These are phyloP conservation scores for Euphorbia peplus DNA, from an alignment of 345 rosid genomes.

Conservation along the genomic window DNA sequence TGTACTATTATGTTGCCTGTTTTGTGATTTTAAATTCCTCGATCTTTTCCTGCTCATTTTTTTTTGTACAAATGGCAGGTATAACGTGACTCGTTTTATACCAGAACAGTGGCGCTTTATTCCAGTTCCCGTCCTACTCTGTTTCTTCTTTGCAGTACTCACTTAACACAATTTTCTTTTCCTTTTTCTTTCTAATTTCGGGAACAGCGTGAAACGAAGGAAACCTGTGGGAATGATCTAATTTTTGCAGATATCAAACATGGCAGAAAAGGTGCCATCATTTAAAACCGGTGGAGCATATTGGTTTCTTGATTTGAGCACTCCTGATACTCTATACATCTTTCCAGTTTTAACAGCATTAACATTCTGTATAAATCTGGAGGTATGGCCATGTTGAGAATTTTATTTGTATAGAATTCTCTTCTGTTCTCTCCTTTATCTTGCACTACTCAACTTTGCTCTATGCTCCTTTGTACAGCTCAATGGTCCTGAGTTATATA, in stretches of 20 bases:
- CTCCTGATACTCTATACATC: conserved; percentile 64
- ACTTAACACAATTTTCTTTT: background rate
- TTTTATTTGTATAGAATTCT: background rate
- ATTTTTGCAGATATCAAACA: conserved; percentile 54
- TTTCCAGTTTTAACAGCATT: conserved; percentile 62
- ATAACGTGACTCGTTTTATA: conserved; percentile 73
- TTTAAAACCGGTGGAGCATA: conserved; percentile 76
- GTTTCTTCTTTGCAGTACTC: conserved; percentile 81
- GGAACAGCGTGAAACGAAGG: background rate
- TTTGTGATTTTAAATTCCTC: background rate
- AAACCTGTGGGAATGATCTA: background rate
- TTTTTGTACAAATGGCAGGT: conserved; percentile 38
- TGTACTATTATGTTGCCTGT: background rate
- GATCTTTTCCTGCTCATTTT: conserved; percentile 4
- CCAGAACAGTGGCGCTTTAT: conserved; percentile 76
- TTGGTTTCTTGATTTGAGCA: conserved; percentile 77
- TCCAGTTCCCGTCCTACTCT: conserved; percentile 70
- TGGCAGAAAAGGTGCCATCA: conserved; percentile 89
- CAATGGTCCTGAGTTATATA: no score
- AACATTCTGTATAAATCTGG: conserved; percentile 68
- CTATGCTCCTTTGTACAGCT: background rate
- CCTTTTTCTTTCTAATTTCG: background rate
- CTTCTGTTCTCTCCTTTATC: no score
- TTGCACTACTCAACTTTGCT: background rate
- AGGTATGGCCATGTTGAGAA: conserved; percentile 44